These are phyloP conservation scores for grape (Vitis vinifera) DNA, from an alignment of 164 flowering plant genomes.

Conservation along the genomic window ASM3070453v1 NC_081815.1:19174501-19175000, in stretches of 20 bases:
- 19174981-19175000: too few species aligned
- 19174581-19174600: slow-evolving; percentile 18
- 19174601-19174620: slow-evolving; percentile 29
- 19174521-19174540: slow-evolving; percentile 46
- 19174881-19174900: neutral
- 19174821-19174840: slow-evolving; percentile 20
- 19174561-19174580: slow-evolving; percentile 36
- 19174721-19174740: too few species aligned
- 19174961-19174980: too few species aligned
- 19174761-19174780: too few species aligned
- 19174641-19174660: too few species aligned
- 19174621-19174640: too few species aligned
- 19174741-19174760: too few species aligned
- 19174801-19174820: slow-evolving; percentile 22
- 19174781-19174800: slow-evolving; percentile 25
- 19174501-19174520: slow-evolving; percentile 50
- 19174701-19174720: too few species aligned
- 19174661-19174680: too few species aligned
- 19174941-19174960: neutral
- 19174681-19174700: too few species aligned
- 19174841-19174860: slow-evolving; percentile 26
- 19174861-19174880: slow-evolving; percentile 33
- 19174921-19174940: neutral
- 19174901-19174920: neutral
- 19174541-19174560: slow-evolving; percentile 37